Base-by-base conservation (phyloP, 805 yeast genomes). In the Kuraishia capsulata region DNA sequence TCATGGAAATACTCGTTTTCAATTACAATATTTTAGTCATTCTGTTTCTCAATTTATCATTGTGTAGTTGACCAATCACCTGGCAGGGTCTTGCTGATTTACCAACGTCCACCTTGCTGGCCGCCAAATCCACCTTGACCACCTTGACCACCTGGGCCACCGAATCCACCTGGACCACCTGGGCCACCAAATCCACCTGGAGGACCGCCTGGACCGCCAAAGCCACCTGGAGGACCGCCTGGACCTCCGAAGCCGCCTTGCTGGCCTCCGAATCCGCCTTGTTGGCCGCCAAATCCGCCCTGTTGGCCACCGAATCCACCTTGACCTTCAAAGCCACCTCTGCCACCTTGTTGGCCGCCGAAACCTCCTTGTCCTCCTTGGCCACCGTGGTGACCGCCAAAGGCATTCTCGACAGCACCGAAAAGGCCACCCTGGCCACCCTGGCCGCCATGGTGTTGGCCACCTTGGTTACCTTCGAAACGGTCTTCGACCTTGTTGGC, bases 401-500 rank as follows among this genome's bases (percentile, higher is more conserved):
- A 23, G n/a, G n/a, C n/a, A n/a, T 35, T 35, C 34, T 41, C 40
- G 17, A 45, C 39, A 14, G 33, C 25, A 28, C 42, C 43, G 29
- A 42, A 44, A 14, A 25, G 45, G 33, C 47, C 45, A 23, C 41
- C 42, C 8, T 20, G 23, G n/a, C 36, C 33, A 30, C 42, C 42
- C 29, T 26, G 33, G 30, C 37, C 40, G 17, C 43, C 36, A 14
- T 53, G 43, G 20, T 34, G 6, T 33, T 52, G 43, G 33, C 48
- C 46, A 33, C 43, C 39, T 35, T 40, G 29, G 21, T 47, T 38
- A 13, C 44, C 38, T 39, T 47, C 46, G 30, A 42, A 18, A 28
- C 37, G 40, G 49, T 69, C 65, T 48, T 67, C 72, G 25, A 64
- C 44, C 56, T 73, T 70, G 59, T 73, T 66, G 35, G 76, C 79